Evolutionary conservation across 176 grass and related monocot genomes (phyloP).

Genomic region (Echinochloa phyllopogon): DNA sequence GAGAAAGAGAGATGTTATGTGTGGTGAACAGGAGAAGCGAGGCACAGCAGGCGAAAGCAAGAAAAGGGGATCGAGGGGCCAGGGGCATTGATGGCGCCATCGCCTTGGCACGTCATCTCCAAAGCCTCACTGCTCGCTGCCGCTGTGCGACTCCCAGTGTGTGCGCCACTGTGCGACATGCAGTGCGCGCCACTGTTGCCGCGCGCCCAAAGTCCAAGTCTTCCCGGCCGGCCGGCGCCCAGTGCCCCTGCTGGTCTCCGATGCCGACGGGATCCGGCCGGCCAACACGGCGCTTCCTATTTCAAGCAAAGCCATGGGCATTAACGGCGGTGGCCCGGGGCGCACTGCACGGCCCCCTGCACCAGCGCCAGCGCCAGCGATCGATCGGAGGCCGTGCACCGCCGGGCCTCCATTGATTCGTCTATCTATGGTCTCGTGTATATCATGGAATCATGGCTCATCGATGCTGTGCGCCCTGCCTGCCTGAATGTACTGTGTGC

Average conservation of each 20-base stretch:
- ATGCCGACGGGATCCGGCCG: constrained; percentile 14
- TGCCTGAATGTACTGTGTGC: constrained; percentile 2
- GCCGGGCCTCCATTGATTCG: neutral
- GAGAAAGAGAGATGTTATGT: neutral
- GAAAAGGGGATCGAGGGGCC: neutral
- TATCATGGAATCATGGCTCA: constrained; percentile 3
- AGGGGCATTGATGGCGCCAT: constrained; percentile 32
- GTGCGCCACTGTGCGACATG: neutral
- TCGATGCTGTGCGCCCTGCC: neutral
- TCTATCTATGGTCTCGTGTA: neutral
- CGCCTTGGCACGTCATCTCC: constrained; percentile 19
- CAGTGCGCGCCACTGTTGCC: constrained; percentile 40
- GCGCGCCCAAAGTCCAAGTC: constrained; percentile 40
- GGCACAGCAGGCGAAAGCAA: neutral
- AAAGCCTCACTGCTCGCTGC: constrained; percentile 24
- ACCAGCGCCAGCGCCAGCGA: too few species aligned
- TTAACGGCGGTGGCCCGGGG: constrained; percentile 24
- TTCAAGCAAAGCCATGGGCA: constrained; percentile 34
- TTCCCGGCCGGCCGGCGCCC: neutral
- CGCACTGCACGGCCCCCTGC: neutral
- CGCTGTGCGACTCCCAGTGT: neutral
- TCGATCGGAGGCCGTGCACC: constrained; percentile 18
- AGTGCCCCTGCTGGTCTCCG: constrained; percentile 28
- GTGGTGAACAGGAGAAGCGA: constrained; percentile 15
- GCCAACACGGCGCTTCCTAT: constrained; percentile 24